A percentile compares a stretch with the other conserved stretches of the same genome.
Conservation (phyloP, 768 basidiomycete species). For the Polyporus arcularius region DNA sequence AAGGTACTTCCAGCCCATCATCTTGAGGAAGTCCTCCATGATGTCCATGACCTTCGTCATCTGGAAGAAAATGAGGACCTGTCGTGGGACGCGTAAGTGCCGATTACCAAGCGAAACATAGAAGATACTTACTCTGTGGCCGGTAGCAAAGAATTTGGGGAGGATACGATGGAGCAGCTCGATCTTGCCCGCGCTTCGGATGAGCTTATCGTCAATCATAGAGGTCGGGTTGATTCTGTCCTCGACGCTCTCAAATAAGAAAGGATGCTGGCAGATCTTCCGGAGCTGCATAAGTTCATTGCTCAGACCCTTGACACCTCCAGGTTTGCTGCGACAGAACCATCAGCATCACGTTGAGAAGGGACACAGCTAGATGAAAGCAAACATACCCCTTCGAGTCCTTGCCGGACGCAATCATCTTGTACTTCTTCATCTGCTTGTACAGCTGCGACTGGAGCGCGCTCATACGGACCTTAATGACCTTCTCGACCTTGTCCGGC, state of each 20-base stretch:
- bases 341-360: neutral
- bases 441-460: conserved; percentile 90
- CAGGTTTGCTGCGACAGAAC: conserved; percentile 28
- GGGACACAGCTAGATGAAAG: neutral
- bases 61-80: conserved; percentile 99
- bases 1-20: conserved; percentile 83
- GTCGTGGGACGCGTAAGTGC: neutral
- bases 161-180: conserved; percentile 89
- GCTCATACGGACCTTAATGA: conserved; percentile 95
- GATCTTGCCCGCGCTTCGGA: conserved; percentile 90
- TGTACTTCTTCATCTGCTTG: conserved; percentile 97
- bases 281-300: conserved; percentile 98
- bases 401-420: conserved; percentile 90
- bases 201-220: conserved; percentile 79
- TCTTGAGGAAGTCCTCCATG: conserved; percentile 92
- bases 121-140: conserved; percentile 69
- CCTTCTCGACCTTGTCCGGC: conserved; percentile 97
- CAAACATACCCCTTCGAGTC: conserved; percentile 68
- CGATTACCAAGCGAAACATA: neutral
- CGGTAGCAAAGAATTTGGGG: conserved; percentile 91
- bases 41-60: conserved; percentile 99
- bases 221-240: conserved; percentile 87
- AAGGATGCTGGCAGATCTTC: conserved; percentile 98
- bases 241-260: conserved; percentile 93
- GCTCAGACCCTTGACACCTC: conserved; percentile 84